A percentile compares a stretch with the other conserved stretches of the same genome.
phyloP scores from a whole-genome alignment of 305 asterid species.

The Solanum hybrid region DNA sequence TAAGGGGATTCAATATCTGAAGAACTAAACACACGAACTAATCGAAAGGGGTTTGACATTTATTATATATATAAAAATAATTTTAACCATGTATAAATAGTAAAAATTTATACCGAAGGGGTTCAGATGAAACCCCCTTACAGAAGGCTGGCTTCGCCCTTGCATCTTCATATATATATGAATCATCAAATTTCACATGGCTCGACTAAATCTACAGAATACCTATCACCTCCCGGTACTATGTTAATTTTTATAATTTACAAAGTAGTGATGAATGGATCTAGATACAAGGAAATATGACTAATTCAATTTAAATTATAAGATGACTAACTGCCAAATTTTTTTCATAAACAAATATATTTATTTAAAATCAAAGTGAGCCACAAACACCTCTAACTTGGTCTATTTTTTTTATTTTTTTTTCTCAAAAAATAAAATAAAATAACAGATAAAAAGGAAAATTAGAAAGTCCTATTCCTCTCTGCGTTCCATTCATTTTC shows the following conservation, averaged over 20 bases:
- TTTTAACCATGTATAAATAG: too few relatives aligned
- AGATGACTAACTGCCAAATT: not conserved
- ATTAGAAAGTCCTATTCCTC: not conserved
- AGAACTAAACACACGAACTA: too few relatives aligned
- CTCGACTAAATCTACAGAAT: not conserved
- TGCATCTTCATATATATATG: not conserved
- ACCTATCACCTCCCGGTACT: not conserved
- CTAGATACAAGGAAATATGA: not conserved
- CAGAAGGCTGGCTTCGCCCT: too few relatives aligned
- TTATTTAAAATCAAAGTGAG: not conserved
- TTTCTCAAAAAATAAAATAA: not conserved
- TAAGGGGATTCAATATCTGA: too few relatives aligned
- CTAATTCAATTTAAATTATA: not conserved
- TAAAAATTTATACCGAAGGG: too few relatives aligned
- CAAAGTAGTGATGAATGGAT: not conserved
- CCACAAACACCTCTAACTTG: not conserved
- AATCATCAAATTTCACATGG: not conserved
- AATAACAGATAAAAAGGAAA: not conserved
- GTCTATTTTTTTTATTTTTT: not conserved
- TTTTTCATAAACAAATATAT: not conserved
- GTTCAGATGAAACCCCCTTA: too few relatives aligned
- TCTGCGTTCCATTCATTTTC: not conserved
- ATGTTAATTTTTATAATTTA: not conserved
- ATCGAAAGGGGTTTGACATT: too few relatives aligned
- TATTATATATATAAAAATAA: too few relatives aligned